These are phyloP conservation scores for Quercus rubra DNA, from an alignment of 306 rosid species.

Conservation along the genomic window DNA sequence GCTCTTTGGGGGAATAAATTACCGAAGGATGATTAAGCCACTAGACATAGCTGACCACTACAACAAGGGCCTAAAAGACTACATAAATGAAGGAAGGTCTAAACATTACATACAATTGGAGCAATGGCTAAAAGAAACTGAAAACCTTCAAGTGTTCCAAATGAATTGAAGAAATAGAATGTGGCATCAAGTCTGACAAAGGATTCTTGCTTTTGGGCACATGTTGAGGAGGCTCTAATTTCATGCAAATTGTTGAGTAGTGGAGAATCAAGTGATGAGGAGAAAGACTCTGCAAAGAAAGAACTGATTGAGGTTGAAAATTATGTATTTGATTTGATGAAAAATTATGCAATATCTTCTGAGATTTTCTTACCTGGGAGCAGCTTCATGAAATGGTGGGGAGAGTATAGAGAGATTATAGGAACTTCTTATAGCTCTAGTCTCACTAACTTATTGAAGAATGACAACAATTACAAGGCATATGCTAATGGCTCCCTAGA, in stretches of 20 bases:
- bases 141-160: too few relatives aligned
- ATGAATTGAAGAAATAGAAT: too few relatives aligned
- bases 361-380: slow-evolving; percentile 55
- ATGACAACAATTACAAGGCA: not conserved
- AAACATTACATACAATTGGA: slow-evolving; percentile 40
- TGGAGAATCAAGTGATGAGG: not conserved
- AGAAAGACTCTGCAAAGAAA: not conserved
- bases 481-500: slow-evolving; percentile 26
- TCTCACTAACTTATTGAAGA: slow-evolving; percentile 33
- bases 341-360: slow-evolving; percentile 39
- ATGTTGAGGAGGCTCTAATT: too few relatives aligned
- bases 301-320: slow-evolving; percentile 39
- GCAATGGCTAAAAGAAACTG: slow-evolving; percentile 23
- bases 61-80: not conserved
- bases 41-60: slow-evolving; percentile 53
- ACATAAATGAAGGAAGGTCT: slow-evolving; percentile 23
- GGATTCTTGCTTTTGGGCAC: too few relatives aligned
- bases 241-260: not conserved
- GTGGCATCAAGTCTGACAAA: too few relatives aligned
- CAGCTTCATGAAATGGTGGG: slow-evolving; percentile 73
- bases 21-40: slow-evolving; percentile 69
- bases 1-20: slow-evolving; percentile 47
- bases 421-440: slow-evolving; percentile 2
- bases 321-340: slow-evolving; percentile 33
- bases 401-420: slow-evolving; percentile 14